Evolutionary conservation across 345 rosid species (phyloP).

Genomic region (Dovyalis caffra): DNA sequence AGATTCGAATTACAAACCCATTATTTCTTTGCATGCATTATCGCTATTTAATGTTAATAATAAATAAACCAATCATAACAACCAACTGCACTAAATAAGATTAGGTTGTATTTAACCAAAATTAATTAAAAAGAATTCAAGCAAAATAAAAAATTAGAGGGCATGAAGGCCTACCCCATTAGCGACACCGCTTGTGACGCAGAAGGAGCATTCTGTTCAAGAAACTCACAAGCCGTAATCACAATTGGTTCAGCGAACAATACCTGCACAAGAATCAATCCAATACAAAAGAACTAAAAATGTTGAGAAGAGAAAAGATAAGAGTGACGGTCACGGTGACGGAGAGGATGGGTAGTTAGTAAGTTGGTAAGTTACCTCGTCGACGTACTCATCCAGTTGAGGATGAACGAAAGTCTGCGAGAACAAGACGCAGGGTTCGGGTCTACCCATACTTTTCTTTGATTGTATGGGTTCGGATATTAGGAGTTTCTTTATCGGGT

Average conservation of each 20-base stretch:
- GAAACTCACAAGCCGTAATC: conserved; percentile 88
- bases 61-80: too few species aligned
- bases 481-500: not conserved
- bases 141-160: too few species aligned
- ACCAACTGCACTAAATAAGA: not conserved
- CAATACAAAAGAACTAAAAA: not conserved
- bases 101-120: too few species aligned
- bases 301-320: not conserved
- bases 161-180: conserved; percentile 58
- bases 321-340: not conserved
- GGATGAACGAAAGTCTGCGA: conserved; percentile 94
- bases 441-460: conserved; percentile 60
- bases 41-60: too few species aligned
- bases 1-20: too few species aligned
- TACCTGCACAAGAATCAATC: conserved; percentile 46
- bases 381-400: conserved; percentile 93
- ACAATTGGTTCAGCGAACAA: conserved; percentile 90
- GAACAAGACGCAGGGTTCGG: conserved; percentile 90
- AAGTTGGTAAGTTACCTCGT: conserved; percentile 55
- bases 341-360: not conserved
- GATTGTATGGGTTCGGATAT: too few species aligned
- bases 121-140: too few species aligned
- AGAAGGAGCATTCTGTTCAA: conserved; percentile 86
- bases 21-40: too few species aligned
- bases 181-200: conserved; percentile 74